Conservation (phyloP, 2,329 filamentous ascomycete species). For the Fusarium sp. region DNA sequence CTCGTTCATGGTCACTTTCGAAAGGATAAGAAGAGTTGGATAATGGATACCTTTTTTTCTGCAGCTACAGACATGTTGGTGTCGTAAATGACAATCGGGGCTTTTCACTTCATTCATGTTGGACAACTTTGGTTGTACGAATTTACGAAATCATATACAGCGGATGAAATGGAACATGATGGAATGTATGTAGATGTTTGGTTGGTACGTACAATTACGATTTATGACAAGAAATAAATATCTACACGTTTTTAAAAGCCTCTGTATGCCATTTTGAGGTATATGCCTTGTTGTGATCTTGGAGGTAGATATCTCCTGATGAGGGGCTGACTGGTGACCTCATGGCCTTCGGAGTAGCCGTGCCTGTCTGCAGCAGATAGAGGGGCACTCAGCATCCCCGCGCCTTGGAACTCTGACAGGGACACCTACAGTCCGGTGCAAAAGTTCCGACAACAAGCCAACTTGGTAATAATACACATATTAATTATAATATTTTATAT, state of each 20-base stretch:
- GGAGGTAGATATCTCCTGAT: conserved; percentile 1
- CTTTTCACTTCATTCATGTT: conserved; percentile 36
- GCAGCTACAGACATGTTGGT: conserved; percentile 39
- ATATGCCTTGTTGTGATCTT: not conserved
- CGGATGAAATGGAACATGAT: conserved; percentile 26
- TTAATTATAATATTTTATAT: no score
- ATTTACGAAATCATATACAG: conserved; percentile 43
- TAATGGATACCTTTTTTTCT: conserved; percentile 27
- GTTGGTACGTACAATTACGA: conserved; percentile 38
- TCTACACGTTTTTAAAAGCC: not conserved
- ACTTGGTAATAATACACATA: no score
- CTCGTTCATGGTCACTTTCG: conserved; percentile 26
- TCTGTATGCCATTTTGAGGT: no score
- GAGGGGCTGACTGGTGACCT: conserved; percentile 29
- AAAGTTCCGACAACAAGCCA: no score
- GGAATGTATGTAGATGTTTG: conserved; percentile 42
- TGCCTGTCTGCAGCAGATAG: not conserved
- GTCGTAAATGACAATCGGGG: conserved; percentile 7
- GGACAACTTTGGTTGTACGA: conserved; percentile 36
- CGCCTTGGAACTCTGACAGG: no score
- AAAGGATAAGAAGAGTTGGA: conserved; percentile 25
- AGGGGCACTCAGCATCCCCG: no score
- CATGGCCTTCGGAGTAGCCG: conserved; percentile 24
- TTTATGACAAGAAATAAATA: conserved; percentile 41
- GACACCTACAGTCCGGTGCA: no score